These are phyloP conservation scores for Elaeis guineensis DNA, from an alignment of 176 grass and related monocot genomes.

Conservation along the genomic window DNA sequence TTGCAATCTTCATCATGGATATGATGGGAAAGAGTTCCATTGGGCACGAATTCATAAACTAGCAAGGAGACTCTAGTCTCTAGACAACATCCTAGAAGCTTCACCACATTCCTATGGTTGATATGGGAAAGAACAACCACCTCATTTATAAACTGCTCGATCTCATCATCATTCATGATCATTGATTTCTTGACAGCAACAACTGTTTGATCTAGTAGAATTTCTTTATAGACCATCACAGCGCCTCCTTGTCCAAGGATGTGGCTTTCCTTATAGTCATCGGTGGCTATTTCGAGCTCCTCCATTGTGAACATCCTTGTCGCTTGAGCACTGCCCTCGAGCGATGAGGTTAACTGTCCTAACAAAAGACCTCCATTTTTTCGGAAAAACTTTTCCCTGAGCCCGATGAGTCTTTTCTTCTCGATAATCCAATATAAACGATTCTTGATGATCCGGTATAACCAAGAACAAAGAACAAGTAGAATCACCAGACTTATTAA, in stretches of 20 bases:
- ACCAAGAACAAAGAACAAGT: background rate
- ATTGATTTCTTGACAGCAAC: background rate
- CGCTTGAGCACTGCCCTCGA: background rate
- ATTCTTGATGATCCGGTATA: conserved; percentile 1
- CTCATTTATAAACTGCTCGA: background rate
- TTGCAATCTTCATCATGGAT: too few species aligned
- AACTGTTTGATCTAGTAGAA: background rate
- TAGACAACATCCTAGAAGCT: background rate
- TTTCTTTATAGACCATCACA: background rate
- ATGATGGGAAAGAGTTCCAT: too few species aligned
- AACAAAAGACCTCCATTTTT: background rate
- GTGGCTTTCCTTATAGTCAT: background rate
- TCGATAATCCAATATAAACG: background rate
- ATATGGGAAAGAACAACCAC: background rate
- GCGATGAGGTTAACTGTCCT: background rate
- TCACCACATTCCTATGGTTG: background rate
- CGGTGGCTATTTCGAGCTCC: background rate
- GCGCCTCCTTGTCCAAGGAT: background rate
- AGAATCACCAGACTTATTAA: background rate
- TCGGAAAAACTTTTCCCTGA: too few species aligned
- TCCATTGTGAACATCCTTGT: background rate
- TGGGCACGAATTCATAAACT: too few species aligned
- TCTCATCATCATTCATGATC: background rate
- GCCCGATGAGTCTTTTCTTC: background rate
- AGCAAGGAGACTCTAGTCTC: too few species aligned